Evolutionary conservation across 306 rosid species (phyloP).

Genomic region (Vigna trinervia): DNA sequence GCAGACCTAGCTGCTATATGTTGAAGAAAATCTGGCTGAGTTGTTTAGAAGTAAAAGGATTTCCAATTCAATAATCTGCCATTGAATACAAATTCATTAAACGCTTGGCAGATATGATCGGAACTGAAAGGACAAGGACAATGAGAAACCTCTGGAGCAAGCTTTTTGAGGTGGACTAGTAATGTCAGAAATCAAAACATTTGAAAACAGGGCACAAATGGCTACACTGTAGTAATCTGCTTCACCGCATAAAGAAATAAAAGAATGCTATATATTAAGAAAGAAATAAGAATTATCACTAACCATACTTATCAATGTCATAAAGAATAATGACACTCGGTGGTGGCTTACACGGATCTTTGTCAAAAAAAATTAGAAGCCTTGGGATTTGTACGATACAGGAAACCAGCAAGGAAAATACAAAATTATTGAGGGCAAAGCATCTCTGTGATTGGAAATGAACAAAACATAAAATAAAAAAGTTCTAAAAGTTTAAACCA

Average conservation of each 20-base stretch:
- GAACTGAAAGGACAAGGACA: not conserved
- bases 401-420: constrained; percentile 2
- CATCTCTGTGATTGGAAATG: not conserved
- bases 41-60: not conserved
- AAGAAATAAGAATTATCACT: constrained; percentile 27
- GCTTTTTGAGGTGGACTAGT: constrained; percentile 70
- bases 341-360: constrained; percentile 81
- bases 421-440: not conserved
- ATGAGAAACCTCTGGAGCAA: constrained; percentile 75
- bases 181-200: constrained; percentile 63
- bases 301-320: constrained; percentile 70
- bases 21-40: not conserved
- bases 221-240: constrained; percentile 71
- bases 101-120: not conserved
- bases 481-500: constrained; percentile 3
- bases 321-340: constrained; percentile 78
- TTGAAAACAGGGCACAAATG: constrained; percentile 80
- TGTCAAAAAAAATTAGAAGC: constrained; percentile 33
- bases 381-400: constrained; percentile 27
- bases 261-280: not conserved
- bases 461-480: not conserved
- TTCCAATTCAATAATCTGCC: not conserved
- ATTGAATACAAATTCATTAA: not conserved
- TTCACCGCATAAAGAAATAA: not conserved
- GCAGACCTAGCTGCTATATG: not conserved